Evolutionary conservation across 495 filamentous ascomycete species (phyloP).

Genomic region (Filosporella fistucella): DNA sequence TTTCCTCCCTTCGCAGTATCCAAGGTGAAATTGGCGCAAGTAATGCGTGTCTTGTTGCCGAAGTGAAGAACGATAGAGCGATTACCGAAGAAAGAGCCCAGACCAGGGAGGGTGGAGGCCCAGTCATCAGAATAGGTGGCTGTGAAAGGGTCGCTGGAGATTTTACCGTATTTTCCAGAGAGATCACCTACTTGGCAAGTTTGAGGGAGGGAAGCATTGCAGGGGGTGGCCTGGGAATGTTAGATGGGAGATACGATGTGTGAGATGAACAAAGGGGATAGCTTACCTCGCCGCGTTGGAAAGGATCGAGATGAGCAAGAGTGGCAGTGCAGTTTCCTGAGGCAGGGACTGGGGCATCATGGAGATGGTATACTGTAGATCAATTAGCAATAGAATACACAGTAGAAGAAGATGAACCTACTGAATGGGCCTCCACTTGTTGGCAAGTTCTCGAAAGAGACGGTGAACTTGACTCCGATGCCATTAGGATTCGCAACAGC

Average conservation of each 20-base stretch:
- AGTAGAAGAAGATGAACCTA: slow-evolving; percentile 36
- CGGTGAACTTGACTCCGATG: slow-evolving; percentile 55
- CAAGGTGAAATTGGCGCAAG: slow-evolving; percentile 62
- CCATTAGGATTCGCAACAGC: slow-evolving; percentile 51
- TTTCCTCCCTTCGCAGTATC: neutral
- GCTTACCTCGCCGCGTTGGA: slow-evolving; percentile 32
- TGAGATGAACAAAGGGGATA: neutral
- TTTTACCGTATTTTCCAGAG: slow-evolving; percentile 73
- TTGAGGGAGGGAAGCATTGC: slow-evolving; percentile 54
- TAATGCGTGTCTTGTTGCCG: slow-evolving; percentile 63
- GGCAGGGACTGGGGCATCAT: slow-evolving; percentile 64
- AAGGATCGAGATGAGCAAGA: slow-evolving; percentile 59
- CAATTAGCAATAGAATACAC: slow-evolving; percentile 8
- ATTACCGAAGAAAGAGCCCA: slow-evolving; percentile 71
- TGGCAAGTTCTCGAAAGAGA: slow-evolving; percentile 65
- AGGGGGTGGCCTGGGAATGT: slow-evolving; percentile 50
- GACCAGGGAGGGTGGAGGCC: slow-evolving; percentile 51
- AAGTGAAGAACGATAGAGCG: slow-evolving; percentile 74
- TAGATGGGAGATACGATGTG: neutral
- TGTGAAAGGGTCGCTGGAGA: slow-evolving; percentile 43
- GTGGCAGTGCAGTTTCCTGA: slow-evolving; percentile 77
- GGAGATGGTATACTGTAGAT: slow-evolving; percentile 72
- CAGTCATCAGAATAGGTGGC: slow-evolving; percentile 62
- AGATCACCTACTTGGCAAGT: slow-evolving; percentile 85
- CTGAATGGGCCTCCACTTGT: slow-evolving; percentile 61